Conservation (phyloP, 2,329 filamentous ascomycete genomes). For the Aspergillus sp. region DNA sequence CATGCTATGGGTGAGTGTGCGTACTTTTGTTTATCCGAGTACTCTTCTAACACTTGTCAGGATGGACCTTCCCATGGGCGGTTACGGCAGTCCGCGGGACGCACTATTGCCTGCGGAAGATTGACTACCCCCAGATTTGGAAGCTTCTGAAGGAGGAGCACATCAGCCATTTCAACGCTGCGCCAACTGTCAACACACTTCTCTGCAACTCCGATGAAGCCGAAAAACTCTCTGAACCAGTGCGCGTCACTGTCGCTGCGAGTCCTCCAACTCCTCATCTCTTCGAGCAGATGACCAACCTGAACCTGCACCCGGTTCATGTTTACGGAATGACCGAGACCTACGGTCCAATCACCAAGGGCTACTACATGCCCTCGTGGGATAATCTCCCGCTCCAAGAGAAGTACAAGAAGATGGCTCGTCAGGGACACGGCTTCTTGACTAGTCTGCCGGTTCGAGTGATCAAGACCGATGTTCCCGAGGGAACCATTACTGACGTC, state of each 20-base stretch:
- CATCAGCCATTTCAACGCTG: constrained; percentile 92
- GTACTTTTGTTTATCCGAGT: not conserved
- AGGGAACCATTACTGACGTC: constrained; percentile 62
- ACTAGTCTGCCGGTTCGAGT: constrained; percentile 74
- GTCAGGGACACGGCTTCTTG: constrained; percentile 88
- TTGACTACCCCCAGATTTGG: constrained; percentile 94
- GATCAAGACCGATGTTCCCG: constrained; percentile 68
- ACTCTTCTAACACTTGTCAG: constrained; percentile 18
- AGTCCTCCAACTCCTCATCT: constrained; percentile 83
- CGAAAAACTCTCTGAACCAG: constrained; percentile 58
- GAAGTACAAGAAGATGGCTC: constrained; percentile 82
- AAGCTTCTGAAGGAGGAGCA: constrained; percentile 73
- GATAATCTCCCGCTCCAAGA: constrained; percentile 65
- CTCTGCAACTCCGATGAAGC: constrained; percentile 77
- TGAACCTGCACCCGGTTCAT: constrained; percentile 87
- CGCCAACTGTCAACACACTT: constrained; percentile 91
- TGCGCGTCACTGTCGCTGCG: constrained; percentile 86
- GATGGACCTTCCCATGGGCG: constrained; percentile 86
- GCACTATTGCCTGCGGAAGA: constrained; percentile 88
- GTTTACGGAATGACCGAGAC: constrained; percentile 86
- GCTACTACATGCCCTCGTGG: constrained; percentile 83
- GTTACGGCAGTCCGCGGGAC: constrained; percentile 91
- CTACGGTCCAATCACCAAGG: constrained; percentile 92
- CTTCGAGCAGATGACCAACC: constrained; percentile 81
- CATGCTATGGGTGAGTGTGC: constrained; percentile 55